Base-by-base conservation (phyloP, 768 basidiomycete species). In the Boletus sp. region DNA sequence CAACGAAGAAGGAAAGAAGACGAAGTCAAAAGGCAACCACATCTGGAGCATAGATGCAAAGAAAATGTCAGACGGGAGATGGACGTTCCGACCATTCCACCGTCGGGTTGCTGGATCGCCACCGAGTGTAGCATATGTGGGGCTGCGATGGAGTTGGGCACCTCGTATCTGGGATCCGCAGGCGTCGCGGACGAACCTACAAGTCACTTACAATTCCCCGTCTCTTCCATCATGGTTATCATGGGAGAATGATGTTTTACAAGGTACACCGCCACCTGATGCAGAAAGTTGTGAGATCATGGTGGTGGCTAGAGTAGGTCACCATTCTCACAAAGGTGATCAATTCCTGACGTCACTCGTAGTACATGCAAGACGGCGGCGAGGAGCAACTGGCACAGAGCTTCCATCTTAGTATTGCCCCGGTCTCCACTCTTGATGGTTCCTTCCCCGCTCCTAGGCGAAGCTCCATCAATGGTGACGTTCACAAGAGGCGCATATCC, bases 31-130 rank as follows among this genome's bases (percentile, higher is more conserved):
- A 77, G 96, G 96, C 47, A 99, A 99, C 75, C 96, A 98, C 67
- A 97, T 98, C 63, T 99, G 96, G 96, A 95, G 94, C 67, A 89
- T 98, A 50, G 93, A 98, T 66, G 96, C 94, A n/a, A 92, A 84
- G 76, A 95, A 92, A 72, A 68, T 76, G 24, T 77, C 76, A 24
- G 90, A 90, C 47, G 83, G 87, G 41, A 76, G 81, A 60, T 98
- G 94, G 94, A 80, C 84, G 51, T 97, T 96, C 76, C 82, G 92
- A 50, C 87, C 91, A 12, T 97, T 96, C 76, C 78, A 88, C 65
- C 86, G 94, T 54, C 89, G 88, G 72, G 84, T 98, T 53, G 90
- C 93, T 35, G 94, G 93, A 29, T 79, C 80, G 10, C 90, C 94
- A 14, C 87, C 92, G 14, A 76, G 82, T 41, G 85, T 92, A 51